Evolutionary conservation across 2,329 filamentous ascomycete species (phyloP), one percentile per base, ranked within the genome.

Genomic region (Cladosporium sp.): DNA sequence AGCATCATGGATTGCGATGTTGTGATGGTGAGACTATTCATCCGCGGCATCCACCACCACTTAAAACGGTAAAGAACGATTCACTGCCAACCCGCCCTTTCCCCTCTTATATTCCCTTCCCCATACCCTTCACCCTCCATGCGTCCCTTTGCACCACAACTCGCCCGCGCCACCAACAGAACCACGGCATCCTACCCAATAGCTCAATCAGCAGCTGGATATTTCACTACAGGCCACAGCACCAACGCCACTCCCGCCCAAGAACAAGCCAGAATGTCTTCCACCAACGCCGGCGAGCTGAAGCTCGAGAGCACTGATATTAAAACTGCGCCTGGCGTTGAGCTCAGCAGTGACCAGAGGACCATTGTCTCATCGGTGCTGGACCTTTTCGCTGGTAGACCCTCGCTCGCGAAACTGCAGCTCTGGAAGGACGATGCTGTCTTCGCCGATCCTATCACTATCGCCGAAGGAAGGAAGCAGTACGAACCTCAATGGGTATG

Each of bases 371-470:
- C 78, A 51, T 78, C 75, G 40, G 72, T 85, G 12, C 72, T 85
- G 19, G 82, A 85, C 61, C 75, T 85, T 42, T 85, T 84, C 62
- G 77, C 79, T 29, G 81, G 81, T 40, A 73, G 76, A 15, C 80
- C 81, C 0, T 79, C 79, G 2, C 72, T 83, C 2, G 73, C 74
- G 36, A 83, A 84, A 61, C 73, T 85, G 41, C 68, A 72, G 12
- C 72, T 85, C 19, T 85, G 82, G 82, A 71, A 70, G 43, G 78
- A 79, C 52, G 72, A 79, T 32, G 82, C 74, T 7, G 74, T 71
- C 0, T 85, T 85, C 64, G 64, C 73, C 24, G 82, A 85, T 60
- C 79, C 78, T 4, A 67, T 85, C 40, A 82, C 80, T 37, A 72
- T 78, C 30, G 79, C 82, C 2, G 61, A 69, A 18, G 82, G 82